Base-by-base conservation (phyloP, 2,329 filamentous ascomycete species). In the Colletotrichum siamense region DNA sequence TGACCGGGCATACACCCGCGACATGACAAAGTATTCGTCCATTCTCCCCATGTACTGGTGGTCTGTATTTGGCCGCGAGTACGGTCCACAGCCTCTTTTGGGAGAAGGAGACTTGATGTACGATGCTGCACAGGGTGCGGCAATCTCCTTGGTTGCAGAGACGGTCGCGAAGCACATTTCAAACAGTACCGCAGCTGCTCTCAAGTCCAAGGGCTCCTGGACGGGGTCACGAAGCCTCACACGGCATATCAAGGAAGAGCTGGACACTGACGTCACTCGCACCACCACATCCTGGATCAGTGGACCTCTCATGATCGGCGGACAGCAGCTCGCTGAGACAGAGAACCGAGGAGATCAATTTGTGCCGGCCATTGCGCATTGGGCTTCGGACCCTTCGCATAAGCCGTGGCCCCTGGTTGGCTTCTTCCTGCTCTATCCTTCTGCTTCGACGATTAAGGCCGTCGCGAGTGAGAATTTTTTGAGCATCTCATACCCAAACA, bases 291-390 rank as follows among this genome's bases (percentile, higher is more conserved):
- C 86, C 2, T 88, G 86, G 86, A 65, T 88, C 26, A 86, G 84
- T 52, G 81, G 85, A 6, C 79, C 82, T 10, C 78, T 88, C 57
- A 88, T 88, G 86, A 85, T 87, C 22, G 87, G 87, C 2, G 86
- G 80, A 0, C 76, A 86, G 78, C 75, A 82, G 22, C 80, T 87
- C 1, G 81, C 80, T 7, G 86, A 88, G 79, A 81, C 80, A 2
- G 79, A 77, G 24, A 84, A 84, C 77, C 80, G 86, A 8, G 84
- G 85, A 2, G 77, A 84, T 34, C 85, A 87, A 79, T 87, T 85
- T 72, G 85, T 87, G 0, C 87, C 87, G 4, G 86, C 86, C 5
- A 86, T 88, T 39, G 86, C 87, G 1, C 87, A 88, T 77, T 88
- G 87, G 87, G 86, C 86, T 12, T 81, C 83, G 2, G 86, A 88